Evolutionary conservation across 1,139 yeast genomes (phyloP), one percentile per base, ranked within the genome.

Genomic region (Entelexis sorbosivorans): DNA sequence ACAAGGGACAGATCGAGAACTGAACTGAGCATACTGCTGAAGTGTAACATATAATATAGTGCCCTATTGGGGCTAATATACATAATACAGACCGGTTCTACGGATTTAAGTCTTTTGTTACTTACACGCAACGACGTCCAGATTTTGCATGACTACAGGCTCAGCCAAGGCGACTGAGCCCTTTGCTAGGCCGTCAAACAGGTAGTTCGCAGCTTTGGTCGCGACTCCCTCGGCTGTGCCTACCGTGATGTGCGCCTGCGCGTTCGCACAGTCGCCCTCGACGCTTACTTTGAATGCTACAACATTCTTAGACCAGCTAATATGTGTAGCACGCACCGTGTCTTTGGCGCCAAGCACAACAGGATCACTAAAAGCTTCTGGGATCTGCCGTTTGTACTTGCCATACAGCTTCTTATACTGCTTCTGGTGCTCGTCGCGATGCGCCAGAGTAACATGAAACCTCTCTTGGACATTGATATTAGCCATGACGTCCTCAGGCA

Each of bases 371-470:
- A 10, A 6, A 14, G 58, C 54, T 1, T 61, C 54, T 3, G 42
- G 33, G 14, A 52, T 39, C 39, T 31, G 44, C n/a, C 42, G 38
- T n/a, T 10, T 48, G 52, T 58, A 49, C 38, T 55, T 52, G 10
- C 60, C 52, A 20, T 73, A 68, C 8, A 66, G 48, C n/a, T 59
- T 60, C 47, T 64, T 63, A 40, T 50, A 68, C 10, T 66, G 49
- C n/a, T 59, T 60, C 47, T 64, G 62, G 42, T 52, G 54, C 17
- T 55, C 56, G 10, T 64, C 61, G 0, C 63, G 57, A 63, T 91
- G 97, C 0, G 79, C 77, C 43, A 89, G 64, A 0, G 98, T 91
- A 1, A 89, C 77, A 63, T 91, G 98, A 60, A 87, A 83, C 38
- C 71, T 73, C 0, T 62, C 51, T 59, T 82, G 88, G 0, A 82